Evolutionary conservation across 805 yeast genomes (phyloP).

Genomic region (Pichia phayaonensis): DNA sequence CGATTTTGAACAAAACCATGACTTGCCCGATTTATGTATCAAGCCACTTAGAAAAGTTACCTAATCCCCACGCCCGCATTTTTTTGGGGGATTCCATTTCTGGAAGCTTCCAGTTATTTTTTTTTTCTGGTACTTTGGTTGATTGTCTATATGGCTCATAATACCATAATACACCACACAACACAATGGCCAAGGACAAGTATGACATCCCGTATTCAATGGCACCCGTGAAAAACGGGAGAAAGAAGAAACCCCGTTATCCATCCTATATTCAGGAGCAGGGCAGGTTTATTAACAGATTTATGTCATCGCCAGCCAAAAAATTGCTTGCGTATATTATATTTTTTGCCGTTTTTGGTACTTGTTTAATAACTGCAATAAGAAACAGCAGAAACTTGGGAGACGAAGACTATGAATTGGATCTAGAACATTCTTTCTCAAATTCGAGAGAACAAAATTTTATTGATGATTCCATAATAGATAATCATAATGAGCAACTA

Average conservation of each 20-base stretch:
- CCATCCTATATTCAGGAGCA: conserved; percentile 15
- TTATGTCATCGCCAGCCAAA: conserved; percentile 28
- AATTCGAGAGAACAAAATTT: conserved; percentile 1
- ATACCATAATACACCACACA: background rate
- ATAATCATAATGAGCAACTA: background rate
- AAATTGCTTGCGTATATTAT: conserved; percentile 9
- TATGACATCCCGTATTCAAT: conserved; percentile 34
- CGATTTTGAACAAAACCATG: background rate
- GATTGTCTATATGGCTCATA: background rate
- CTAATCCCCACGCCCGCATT: background rate
- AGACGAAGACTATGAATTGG: conserved; percentile 9
- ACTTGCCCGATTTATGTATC: no score
- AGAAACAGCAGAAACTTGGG: conserved; percentile 1
- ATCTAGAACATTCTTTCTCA: background rate
- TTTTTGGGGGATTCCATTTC: background rate
- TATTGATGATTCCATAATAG: conserved; percentile 2
- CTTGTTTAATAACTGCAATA: conserved; percentile 7
- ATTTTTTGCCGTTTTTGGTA: conserved; percentile 9
- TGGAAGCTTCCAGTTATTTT: background rate
- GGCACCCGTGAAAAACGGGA: conserved; percentile 15
- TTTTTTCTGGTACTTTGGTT: background rate
- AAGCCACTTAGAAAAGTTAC: background rate
- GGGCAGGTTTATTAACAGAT: conserved; percentile 1
- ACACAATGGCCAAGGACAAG: background rate
- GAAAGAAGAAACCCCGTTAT: conserved; percentile 17